phyloP scores from a whole-genome alignment of 192 early-diverging fungal genomes.

The Coemansia guatemalensis region DNA sequence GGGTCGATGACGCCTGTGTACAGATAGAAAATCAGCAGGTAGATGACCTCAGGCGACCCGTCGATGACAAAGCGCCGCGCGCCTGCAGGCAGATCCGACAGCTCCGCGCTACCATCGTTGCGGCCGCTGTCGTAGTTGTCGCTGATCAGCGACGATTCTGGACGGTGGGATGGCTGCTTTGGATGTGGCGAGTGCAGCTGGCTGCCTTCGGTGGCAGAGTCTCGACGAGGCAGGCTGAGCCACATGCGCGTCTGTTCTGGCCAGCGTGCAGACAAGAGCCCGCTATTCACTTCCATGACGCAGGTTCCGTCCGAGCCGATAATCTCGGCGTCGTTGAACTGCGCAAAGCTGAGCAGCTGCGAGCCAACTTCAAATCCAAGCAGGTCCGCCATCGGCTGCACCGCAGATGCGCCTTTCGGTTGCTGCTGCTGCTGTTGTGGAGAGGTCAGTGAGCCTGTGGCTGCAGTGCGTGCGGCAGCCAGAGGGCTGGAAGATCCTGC shows the following conservation, averaged over 20 bases:
- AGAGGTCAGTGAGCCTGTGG: slow-evolving; percentile 9
- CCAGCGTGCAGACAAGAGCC: slow-evolving; percentile 50
- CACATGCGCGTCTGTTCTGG: slow-evolving; percentile 43
- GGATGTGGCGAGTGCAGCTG: not conserved
- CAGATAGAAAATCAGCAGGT: slow-evolving; percentile 64
- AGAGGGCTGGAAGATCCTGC: slow-evolving; percentile 34
- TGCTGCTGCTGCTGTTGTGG: slow-evolving; percentile 14
- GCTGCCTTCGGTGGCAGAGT: slow-evolving; percentile 5
- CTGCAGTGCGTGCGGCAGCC: slow-evolving; percentile 26
- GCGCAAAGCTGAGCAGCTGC: slow-evolving; percentile 47
- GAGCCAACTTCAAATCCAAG: slow-evolving; percentile 41
- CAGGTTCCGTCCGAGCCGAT: slow-evolving; percentile 27
- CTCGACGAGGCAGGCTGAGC: slow-evolving; percentile 12
- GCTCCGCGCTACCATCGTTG: slow-evolving; percentile 5
- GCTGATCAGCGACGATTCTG: slow-evolving; percentile 42
- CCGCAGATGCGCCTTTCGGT: slow-evolving; percentile 1
- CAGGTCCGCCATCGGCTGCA: slow-evolving; percentile 5
- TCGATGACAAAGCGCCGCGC: slow-evolving; percentile 32
- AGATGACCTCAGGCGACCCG: slow-evolving; percentile 55
- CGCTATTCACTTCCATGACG: slow-evolving; percentile 40
- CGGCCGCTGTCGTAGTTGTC: slow-evolving; percentile 16
- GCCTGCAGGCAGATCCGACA: slow-evolving; percentile 20
- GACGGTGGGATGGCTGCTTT: slow-evolving; percentile 14
- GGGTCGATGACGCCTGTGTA: slow-evolving; percentile 69
- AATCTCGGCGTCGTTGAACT: slow-evolving; percentile 46